Base-by-base conservation (phyloP, 768 basidiomycete species). In the Termitomyces sp. region DNA sequence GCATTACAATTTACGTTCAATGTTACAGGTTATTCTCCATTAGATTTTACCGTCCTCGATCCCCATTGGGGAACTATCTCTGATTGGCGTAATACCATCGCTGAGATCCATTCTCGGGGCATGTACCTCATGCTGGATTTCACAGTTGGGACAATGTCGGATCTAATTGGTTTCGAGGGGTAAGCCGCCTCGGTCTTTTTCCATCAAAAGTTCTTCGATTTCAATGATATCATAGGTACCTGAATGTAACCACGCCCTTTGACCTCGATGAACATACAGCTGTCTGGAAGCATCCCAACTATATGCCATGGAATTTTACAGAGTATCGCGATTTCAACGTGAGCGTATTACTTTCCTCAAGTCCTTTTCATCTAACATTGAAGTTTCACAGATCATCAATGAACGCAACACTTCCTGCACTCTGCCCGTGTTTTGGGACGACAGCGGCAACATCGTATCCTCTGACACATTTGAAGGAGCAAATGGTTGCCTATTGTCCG, bases 111-210 rank as follows among this genome's bases (percentile, higher is more conserved):
- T 70, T 75, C 83, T 0, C 82, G 85, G 45, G 88, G 88, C 60
- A 95, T 97, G 95, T 96, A 94, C 71, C 74, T 96, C 68, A 94
- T 97, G 85, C 80, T 85, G 28, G 95, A 97, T 77, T 95, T 97
- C 70, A 97, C 95, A 2, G 90, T 97, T 58, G 94, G 94, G 13
- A 97, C 95, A 1, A 91, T 96, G 85, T 81, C 81, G 63, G 94
- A 96, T 77, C 79, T 95, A 61, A 79, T 97, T 72, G 94, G 90
- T 13, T 95, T 94, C 67, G 71, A 88, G 54, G 91, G 89, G 94
- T 94, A 64, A 57, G 86, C 70, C 16, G 15, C 8, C n/a, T 24
- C 24, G 7, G 12, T 12, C 54, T 63, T 56, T 57, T 42, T 35
- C 42, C 22, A 39, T 60, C 53, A 33, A 33, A 57, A 0, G 40